A percentile compares a stretch with the other conserved stretches of the same genome.
phyloP scores from a whole-genome alignment of 805 yeast genomes.

The Naumovozyma castellii region DNA sequence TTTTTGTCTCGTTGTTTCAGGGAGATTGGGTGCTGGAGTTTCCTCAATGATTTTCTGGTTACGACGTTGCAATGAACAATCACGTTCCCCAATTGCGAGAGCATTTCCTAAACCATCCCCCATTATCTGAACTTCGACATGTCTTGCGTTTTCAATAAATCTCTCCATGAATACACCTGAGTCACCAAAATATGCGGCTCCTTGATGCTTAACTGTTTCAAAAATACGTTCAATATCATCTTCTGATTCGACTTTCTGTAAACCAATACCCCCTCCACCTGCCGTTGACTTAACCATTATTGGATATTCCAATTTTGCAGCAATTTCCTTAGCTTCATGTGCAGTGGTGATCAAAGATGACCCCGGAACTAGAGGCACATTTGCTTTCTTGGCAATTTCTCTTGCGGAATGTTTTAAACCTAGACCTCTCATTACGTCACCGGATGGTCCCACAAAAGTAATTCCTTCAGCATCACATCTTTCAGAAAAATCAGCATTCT shows the following conservation, averaged over 20 bases:
- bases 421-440: constrained; percentile 80
- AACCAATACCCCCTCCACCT: constrained; percentile 98
- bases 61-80: constrained; percentile 94
- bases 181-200: constrained; percentile 86
- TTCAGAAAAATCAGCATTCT: constrained; percentile 93
- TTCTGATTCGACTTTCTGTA: constrained; percentile 82
- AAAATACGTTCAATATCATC: constrained; percentile 77
- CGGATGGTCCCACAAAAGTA: constrained; percentile 93
- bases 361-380: constrained; percentile 96
- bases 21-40: constrained; percentile 93
- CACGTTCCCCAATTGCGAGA: constrained; percentile 92
- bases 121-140: constrained; percentile 91
- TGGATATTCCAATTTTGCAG: constrained; percentile 71
- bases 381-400: constrained; percentile 83
- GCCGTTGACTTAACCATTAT: constrained; percentile 96
- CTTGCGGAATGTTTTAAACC: constrained; percentile 97
- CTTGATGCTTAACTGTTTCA: constrained; percentile 88
- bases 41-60: constrained; percentile 95
- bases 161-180: constrained; percentile 92
- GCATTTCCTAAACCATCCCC: constrained; percentile 95
- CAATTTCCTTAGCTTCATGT: constrained; percentile 66
- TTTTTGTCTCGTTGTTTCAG: constrained; percentile 60
- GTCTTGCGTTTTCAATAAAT: constrained; percentile 90
- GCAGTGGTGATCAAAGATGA: constrained; percentile 69
- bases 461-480: constrained; percentile 75